phyloP scores from a whole-genome alignment of 805 yeast genomes.

The Ogataea minuta region DNA sequence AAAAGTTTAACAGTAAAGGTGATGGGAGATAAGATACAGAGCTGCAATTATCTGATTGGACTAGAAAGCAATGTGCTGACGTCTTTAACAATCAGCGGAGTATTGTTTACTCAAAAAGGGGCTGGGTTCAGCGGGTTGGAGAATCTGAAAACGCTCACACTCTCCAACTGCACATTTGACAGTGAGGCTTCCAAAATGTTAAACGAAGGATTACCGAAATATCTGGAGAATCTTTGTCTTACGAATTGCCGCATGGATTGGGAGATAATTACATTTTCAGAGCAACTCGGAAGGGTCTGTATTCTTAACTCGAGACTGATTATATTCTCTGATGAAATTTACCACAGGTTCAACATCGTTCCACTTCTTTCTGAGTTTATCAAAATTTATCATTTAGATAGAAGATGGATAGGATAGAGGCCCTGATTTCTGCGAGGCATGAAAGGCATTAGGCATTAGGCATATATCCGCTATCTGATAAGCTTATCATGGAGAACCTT shows the following conservation, averaged over 20 bases:
- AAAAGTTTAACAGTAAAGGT: slow-evolving; percentile 15
- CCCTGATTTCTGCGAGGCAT: not conserved
- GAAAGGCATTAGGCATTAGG: not conserved
- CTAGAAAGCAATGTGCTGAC: slow-evolving; percentile 9
- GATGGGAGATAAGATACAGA: slow-evolving; percentile 13
- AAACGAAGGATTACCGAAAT: slow-evolving; percentile 13
- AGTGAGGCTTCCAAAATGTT: slow-evolving; percentile 7
- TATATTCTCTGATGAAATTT: slow-evolving; percentile 2
- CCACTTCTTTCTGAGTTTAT: slow-evolving; percentile 20
- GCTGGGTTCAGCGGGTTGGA: slow-evolving; percentile 8
- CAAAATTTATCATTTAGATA: slow-evolving; percentile 19
- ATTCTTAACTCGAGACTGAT: slow-evolving; percentile 13
- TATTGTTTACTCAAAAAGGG: slow-evolving; percentile 6
- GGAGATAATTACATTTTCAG: slow-evolving; percentile 10
- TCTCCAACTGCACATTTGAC: slow-evolving; percentile 17
- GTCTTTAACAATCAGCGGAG: slow-evolving; percentile 14
- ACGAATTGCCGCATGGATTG: slow-evolving; percentile 16
- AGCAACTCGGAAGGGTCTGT: slow-evolving; percentile 13
- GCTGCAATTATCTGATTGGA: slow-evolving; percentile 15
- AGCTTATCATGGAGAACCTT: no score
- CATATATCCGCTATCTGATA: slow-evolving; percentile 2
- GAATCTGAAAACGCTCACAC: slow-evolving; percentile 14
- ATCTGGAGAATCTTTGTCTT: slow-evolving; percentile 15
- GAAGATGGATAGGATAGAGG: slow-evolving; percentile 3
- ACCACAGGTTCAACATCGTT: slow-evolving; percentile 8